Conservation (phyloP, 345 rosid genomes). For the Acer negundo region DNA sequence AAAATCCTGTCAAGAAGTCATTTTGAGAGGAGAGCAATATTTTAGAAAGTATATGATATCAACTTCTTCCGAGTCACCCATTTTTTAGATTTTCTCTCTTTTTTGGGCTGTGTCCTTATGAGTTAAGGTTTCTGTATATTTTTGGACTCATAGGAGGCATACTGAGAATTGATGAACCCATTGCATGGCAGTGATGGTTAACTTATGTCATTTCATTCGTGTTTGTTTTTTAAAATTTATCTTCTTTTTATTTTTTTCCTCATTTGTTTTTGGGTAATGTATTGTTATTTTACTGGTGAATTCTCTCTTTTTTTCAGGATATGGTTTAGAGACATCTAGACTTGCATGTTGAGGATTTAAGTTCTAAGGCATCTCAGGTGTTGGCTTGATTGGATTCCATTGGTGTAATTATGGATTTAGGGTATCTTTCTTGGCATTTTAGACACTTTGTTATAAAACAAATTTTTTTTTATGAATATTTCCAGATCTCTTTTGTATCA, state of each 20-base stretch:
- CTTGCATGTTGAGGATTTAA: not conserved
- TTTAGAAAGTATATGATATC: not conserved
- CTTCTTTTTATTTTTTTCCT: not conserved
- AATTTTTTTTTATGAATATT: not conserved
- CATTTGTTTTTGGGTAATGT: not conserved
- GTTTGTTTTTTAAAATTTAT: not conserved
- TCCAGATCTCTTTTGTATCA: not conserved
- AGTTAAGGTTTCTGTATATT: not conserved
- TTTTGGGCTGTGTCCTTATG: not conserved
- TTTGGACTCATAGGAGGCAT: not conserved
- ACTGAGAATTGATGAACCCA: not conserved
- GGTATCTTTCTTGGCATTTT: slow-evolving; percentile 3
- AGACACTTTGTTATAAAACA: not conserved
- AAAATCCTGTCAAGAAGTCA: not conserved
- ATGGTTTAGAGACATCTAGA: not conserved
- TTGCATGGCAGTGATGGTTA: not conserved
- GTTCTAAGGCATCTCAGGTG: slow-evolving; percentile 1
- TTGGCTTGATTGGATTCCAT: slow-evolving; percentile 6
- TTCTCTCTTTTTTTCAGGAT: slow-evolving; percentile 2
- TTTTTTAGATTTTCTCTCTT: not conserved
- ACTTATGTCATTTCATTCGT: not conserved
- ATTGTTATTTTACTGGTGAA: not conserved
- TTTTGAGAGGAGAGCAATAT: not conserved
- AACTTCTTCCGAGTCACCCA: not conserved
- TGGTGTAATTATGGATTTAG: slow-evolving; percentile 6